Conservation (phyloP, 257 asterid genomes). For the Echites panduratus region DNA sequence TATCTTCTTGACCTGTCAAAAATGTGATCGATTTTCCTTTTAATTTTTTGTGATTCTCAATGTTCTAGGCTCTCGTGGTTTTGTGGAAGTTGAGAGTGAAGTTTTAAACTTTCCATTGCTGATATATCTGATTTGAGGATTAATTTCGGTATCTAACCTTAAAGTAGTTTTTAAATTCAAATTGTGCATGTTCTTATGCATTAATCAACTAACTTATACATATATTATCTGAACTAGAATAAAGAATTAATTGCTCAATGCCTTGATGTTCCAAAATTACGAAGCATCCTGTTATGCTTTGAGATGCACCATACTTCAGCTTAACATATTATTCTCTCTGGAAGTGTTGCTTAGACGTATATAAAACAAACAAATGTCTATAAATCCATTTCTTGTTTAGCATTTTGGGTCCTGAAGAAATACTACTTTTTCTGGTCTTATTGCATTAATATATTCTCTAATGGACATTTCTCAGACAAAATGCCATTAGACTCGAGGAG, state of each 20-base stretch:
- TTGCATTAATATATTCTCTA: not conserved
- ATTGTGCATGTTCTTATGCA: not conserved
- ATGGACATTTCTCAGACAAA: slow-evolving; percentile 40
- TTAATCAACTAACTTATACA: not conserved
- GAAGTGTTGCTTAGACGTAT: not conserved
- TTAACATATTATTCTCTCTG: not conserved
- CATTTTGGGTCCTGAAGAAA: not conserved
- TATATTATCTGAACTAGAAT: not conserved
- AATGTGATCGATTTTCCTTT: not conserved
- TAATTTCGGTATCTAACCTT: not conserved
- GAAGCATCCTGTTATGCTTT: not conserved
- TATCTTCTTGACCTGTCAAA: not conserved
- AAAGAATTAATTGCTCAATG: not conserved
- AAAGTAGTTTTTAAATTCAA: not conserved
- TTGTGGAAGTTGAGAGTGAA: not conserved
- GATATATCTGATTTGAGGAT: not conserved
- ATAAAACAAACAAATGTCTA: not conserved
- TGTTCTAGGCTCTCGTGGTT: not conserved
- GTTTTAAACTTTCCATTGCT: not conserved
- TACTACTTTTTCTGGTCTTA: not conserved
- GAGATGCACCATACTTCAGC: not conserved
- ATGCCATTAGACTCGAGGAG: slow-evolving; percentile 60
- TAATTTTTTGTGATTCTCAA: not conserved
- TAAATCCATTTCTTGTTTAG: not conserved
- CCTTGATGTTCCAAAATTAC: not conserved